phyloP scores from a whole-genome alignment of 768 basidiomycete species.

The Tricholoma hemisulphureum region DNA sequence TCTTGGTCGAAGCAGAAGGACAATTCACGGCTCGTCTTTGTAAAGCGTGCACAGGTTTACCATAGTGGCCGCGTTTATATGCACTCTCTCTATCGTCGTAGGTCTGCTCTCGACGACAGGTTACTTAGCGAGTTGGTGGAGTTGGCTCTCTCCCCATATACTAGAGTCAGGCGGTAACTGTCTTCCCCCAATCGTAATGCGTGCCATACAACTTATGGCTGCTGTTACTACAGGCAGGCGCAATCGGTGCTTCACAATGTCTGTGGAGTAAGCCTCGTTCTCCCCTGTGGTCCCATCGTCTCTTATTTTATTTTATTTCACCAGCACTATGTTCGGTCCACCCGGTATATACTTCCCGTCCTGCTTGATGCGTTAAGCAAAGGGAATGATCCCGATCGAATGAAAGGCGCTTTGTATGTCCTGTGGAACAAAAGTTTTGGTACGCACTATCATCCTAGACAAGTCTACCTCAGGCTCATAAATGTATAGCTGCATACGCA shows the following conservation, averaged over 20 bases:
- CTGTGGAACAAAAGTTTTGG: conserved; percentile 71
- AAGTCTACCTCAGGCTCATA: conserved; percentile 8
- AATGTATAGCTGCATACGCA: conserved; percentile 57
- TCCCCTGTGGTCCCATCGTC: background rate
- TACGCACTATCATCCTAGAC: conserved; percentile 27
- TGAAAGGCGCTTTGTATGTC: conserved; percentile 92
- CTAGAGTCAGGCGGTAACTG: conserved; percentile 67
- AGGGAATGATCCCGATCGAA: conserved; percentile 85
- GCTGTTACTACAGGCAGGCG: conserved; percentile 51
- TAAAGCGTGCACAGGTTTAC: conserved; percentile 79
- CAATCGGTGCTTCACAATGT: conserved; percentile 65
- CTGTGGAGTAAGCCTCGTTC: conserved; percentile 50
- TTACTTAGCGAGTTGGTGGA: conserved; percentile 68
- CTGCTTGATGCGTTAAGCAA: conserved; percentile 62
- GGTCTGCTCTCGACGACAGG: conserved; percentile 71
- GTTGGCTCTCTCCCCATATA: conserved; percentile 77
- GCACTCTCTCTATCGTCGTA: conserved; percentile 70
- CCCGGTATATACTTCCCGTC: conserved; percentile 58
- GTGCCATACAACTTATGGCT: conserved; percentile 1
- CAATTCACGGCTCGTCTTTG: conserved; percentile 69
- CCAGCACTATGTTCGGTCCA: conserved; percentile 72
- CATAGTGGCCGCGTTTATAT: conserved; percentile 75
- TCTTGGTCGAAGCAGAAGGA: conserved; percentile 71
- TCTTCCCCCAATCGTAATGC: background rate
- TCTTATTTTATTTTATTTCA: conserved; percentile 12